Evolutionary conservation across 345 rosid species (phyloP).

Genomic region (Balakata baccata): DNA sequence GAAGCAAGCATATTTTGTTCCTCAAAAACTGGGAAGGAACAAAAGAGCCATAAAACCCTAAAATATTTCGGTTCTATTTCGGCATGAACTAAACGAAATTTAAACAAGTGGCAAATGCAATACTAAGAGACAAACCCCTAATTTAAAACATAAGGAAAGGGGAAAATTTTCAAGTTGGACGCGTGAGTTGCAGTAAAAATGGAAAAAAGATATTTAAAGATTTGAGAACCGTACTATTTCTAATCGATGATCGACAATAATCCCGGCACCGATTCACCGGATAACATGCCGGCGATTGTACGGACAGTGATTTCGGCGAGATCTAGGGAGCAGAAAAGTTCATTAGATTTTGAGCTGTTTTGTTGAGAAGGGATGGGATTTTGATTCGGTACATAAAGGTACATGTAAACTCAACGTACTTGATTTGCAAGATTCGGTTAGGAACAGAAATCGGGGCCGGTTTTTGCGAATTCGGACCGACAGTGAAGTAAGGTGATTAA

Average conservation of each 20-base stretch:
- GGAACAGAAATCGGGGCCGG: too few relatives aligned
- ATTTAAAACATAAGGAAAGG: background rate
- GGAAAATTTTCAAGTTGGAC: background rate
- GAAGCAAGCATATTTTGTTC: background rate
- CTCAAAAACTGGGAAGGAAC: background rate
- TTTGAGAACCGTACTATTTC: conserved; percentile 3
- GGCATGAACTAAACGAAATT: background rate
- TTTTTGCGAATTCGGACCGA: too few relatives aligned
- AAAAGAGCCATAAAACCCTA: background rate
- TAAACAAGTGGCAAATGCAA: background rate
- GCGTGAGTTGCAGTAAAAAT: background rate
- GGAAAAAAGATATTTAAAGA: background rate
- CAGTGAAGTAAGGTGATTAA: too few relatives aligned
- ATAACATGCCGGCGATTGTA: conserved; percentile 27
- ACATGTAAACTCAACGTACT: background rate
- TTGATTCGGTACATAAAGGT: background rate
- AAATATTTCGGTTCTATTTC: background rate
- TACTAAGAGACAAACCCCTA: background rate
- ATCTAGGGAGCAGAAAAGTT: conserved; percentile 20
- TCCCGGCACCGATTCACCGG: conserved; percentile 12
- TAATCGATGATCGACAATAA: conserved; percentile 13
- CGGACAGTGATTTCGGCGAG: conserved; percentile 30
- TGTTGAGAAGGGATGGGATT: conserved; percentile 12
- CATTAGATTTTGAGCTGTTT: conserved; percentile 8
- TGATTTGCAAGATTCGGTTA: background rate